phyloP scores from a whole-genome alignment of 169 alveolate genomes.

The Cryptosporidium sp. region DNA sequence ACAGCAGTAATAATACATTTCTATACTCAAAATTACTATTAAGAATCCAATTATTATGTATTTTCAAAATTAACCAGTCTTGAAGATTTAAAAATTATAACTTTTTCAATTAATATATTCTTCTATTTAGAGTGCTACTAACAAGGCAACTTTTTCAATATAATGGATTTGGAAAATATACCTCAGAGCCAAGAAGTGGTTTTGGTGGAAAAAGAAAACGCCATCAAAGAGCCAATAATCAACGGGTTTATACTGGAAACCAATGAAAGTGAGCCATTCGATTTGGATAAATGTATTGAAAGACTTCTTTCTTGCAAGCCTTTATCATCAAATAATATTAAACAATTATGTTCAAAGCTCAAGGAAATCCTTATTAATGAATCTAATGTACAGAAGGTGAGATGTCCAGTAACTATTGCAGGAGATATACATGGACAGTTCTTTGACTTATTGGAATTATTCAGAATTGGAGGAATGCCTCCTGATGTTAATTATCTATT shows the following conservation, averaged over 20 bases:
- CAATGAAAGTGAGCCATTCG: constrained; percentile 62
- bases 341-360: constrained; percentile 82
- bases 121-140: neutral
- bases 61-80: neutral
- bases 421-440: constrained; percentile 99
- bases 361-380: constrained; percentile 88
- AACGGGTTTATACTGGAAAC: constrained; percentile 57
- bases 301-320: constrained; percentile 81
- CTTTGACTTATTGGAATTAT: constrained; percentile 94
- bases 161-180: constrained; percentile 36
- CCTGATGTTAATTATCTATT: constrained; percentile 97
- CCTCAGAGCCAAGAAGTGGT: constrained; percentile 15
- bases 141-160: neutral
- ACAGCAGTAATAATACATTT: too few species aligned
- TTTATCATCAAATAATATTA: constrained; percentile 80
- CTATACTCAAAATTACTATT: neutral
- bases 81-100: neutral
- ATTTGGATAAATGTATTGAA: constrained; percentile 78
- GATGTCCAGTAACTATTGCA: constrained; percentile 93
- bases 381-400: constrained; percentile 88
- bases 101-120: neutral
- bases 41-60: neutral
- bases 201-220: neutral
- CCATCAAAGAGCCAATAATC: constrained; percentile 29
- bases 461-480: constrained; percentile 91